Conservation (phyloP, 2,329 filamentous ascomycete species). For the Aspergillus sclerotialis region DNA sequence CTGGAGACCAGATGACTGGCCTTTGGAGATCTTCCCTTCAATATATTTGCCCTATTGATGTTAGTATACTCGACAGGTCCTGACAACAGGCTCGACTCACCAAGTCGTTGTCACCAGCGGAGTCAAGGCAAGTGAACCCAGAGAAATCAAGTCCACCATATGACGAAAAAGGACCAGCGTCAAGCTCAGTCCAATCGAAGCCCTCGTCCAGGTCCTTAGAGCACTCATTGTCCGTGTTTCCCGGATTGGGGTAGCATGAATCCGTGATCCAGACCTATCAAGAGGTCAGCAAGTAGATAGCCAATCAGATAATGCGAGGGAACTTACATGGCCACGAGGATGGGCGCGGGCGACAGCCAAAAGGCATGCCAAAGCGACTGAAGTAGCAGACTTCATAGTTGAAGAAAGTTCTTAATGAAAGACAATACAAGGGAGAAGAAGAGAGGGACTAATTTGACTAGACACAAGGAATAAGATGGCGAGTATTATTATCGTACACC, state of each 20-base stretch:
- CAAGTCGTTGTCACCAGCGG: conserved; percentile 19
- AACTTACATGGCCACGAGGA: conserved; percentile 36
- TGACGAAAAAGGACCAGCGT: conserved; percentile 51
- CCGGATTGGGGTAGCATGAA: conserved; percentile 57
- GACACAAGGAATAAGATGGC: conserved; percentile 2
- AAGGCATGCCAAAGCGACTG: conserved; percentile 28
- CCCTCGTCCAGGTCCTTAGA: conserved; percentile 60
- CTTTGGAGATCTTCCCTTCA: conserved; percentile 42
- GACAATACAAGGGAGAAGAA: conserved; percentile 24
- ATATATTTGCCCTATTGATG: conserved; percentile 52
- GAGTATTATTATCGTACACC: conserved; percentile 13
- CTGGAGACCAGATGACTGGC: conserved; percentile 46
- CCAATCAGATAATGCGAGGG: conserved; percentile 1
- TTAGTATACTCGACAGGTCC: conserved; percentile 6
- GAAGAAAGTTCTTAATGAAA: conserved; percentile 19
- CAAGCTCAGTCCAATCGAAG: conserved; percentile 64
- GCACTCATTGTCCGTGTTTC: conserved; percentile 72
- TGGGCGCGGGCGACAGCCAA: conserved; percentile 38
- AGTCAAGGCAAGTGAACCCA: conserved; percentile 60
- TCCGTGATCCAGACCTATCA: conserved; percentile 44
- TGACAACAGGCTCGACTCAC: conserved; percentile 40
- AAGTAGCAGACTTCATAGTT: conserved; percentile 20
- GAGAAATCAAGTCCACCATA: conserved; percentile 70
- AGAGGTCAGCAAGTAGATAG: conserved; percentile 3
- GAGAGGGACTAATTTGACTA: conserved; percentile 14